Base-by-base conservation (phyloP, 495 filamentous ascomycete species). In the Lasiosphaeria ovina region DNA sequence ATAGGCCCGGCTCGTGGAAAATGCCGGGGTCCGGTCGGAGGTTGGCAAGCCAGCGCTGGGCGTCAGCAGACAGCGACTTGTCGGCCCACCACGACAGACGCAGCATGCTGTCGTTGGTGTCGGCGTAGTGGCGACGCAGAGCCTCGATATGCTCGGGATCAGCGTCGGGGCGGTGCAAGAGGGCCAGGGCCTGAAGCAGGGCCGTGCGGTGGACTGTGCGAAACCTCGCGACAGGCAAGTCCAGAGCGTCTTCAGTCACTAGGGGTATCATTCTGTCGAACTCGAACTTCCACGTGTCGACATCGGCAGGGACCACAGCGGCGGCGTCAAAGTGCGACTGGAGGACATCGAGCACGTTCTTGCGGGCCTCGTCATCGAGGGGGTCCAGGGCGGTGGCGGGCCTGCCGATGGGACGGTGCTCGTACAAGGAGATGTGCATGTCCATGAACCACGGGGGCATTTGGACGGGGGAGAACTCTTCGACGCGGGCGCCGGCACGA, bases 381-480 rank as follows among this genome's bases (percentile, higher is more conserved):
- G 57, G 66, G 5, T 52, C 42, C 11, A 68, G 58, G 12, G 56
- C 4, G 7, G 59, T 62, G 4, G 48, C 33, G 7, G 61, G 52
- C 4, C 7, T 49, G 31, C 62, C 62, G 42, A 63, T 57, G 33
- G 67, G 58, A 4, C 61, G 62, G 9, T 54, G 24, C 50, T 72
- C 67, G 60, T 70, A 68, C 31, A 72, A 62, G 9, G 65, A 67
- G 40, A 74, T 58, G 42, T 70, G 44, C 1, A 61, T 35, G 33
- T 72, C 59, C 42, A 70, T 53, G 65, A 85, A 84, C 54, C 74
- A 78, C 8, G 66, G 61, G 7, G 81, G 78, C 24, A 84, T 36
- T 24, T 70, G 58, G 4, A 81, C 62, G 17, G 75, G 69, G 3
- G 80, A 77, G 33, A 74, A 69, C 51, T 80, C 73, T 14, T 76